Conservation (phyloP, 371 early-diverging fungal species). For the Mortierella sp. region DNA sequence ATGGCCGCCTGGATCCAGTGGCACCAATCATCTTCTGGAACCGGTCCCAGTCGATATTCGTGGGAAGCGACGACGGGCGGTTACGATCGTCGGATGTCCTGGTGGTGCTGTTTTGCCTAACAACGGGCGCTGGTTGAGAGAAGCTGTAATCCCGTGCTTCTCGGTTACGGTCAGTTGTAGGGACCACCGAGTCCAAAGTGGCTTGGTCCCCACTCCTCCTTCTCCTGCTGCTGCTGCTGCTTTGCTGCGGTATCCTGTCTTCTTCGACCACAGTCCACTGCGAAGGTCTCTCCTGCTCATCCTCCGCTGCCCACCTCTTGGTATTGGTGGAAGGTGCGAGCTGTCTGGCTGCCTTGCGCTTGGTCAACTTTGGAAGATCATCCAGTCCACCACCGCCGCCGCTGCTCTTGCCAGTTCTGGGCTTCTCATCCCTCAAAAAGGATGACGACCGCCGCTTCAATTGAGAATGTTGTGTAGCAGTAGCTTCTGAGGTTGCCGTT, state of each 20-base stretch:
- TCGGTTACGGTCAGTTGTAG: not conserved
- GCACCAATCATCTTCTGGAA: conserved; percentile 18
- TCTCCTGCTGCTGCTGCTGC: not conserved
- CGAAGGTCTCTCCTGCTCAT: not conserved
- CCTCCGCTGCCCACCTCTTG: conserved; percentile 24
- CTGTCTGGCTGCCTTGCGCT: conserved; percentile 34
- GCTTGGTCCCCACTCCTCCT: not conserved
- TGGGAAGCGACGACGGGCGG: not conserved
- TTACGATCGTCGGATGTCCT: not conserved
- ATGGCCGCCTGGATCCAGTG: not conserved
- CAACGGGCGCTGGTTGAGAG: not conserved
- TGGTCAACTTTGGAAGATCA: not conserved
- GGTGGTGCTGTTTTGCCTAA: not conserved
- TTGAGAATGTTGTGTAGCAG: not conserved
- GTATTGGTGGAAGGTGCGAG: conserved; percentile 24
- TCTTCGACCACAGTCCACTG: not conserved
- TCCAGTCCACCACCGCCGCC: conserved; percentile 9
- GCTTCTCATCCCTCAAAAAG: not conserved
- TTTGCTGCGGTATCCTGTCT: not conserved
- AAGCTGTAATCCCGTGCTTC: not conserved
- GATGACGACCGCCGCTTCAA: conserved; percentile 1
- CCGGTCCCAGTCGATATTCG: conserved; percentile 26
- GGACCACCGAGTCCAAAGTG: not conserved
- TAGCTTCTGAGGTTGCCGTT: conserved; percentile 26
- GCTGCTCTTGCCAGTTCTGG: not conserved